These are phyloP conservation scores for Coemansia furcata DNA, from an alignment of 192 early-diverging fungal species.

Conservation along the genomic window DNA sequence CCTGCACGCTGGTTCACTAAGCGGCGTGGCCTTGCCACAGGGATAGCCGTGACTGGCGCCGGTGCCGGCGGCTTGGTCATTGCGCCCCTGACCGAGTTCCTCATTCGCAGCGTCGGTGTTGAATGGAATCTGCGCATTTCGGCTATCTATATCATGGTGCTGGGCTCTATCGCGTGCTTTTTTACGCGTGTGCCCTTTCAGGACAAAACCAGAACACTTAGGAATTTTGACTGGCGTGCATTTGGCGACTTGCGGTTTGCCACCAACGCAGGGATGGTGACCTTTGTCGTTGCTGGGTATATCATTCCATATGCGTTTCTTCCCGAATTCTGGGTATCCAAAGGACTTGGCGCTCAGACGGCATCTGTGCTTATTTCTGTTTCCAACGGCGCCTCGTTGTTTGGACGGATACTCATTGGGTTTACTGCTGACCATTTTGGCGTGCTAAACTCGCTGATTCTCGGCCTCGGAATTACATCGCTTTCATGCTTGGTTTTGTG, in stretches of 20 bases:
- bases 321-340: conserved; percentile 39
- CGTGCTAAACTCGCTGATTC: conserved; percentile 34
- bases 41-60: conserved; percentile 63
- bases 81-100: conserved; percentile 55
- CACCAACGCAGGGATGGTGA: conserved; percentile 28
- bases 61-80: conserved; percentile 64
- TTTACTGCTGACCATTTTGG: conserved; percentile 44
- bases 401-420: conserved; percentile 26
- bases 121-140: conserved; percentile 52
- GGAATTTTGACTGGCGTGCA: conserved; percentile 35
- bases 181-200: conserved; percentile 34
- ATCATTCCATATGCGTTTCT: conserved; percentile 40
- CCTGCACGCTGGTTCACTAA: conserved; percentile 65
- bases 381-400: conserved; percentile 40
- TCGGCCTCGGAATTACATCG: conserved; percentile 12
- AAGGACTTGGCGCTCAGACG: conserved; percentile 27
- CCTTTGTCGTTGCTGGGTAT: conserved; percentile 42
- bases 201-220: conserved; percentile 18
- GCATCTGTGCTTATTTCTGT: conserved; percentile 45
- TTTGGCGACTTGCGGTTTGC: conserved; percentile 34
- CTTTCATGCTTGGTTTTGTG: conserved; percentile 29
- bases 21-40: conserved; percentile 60
- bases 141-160: conserved; percentile 48
- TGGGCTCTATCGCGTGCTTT: conserved; percentile 32
- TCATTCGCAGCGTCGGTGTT: conserved; percentile 37